Evolutionary conservation across 2,329 filamentous ascomycete species (phyloP).

Genomic region (Aspergillus ustus): DNA sequence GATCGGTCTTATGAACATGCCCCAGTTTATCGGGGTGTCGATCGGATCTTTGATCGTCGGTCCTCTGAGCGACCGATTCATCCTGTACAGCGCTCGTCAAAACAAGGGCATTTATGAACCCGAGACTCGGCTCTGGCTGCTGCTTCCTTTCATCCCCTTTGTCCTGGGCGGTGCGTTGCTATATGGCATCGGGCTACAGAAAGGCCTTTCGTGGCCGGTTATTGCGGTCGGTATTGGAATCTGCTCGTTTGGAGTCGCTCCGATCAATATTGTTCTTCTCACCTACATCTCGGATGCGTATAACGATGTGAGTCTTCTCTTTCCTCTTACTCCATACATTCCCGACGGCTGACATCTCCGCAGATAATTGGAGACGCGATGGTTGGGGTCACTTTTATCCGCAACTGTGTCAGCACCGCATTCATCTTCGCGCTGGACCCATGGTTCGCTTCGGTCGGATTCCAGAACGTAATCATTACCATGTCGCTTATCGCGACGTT

Average conservation of each 20-base stretch:
- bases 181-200: background rate
- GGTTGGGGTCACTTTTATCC: conserved; percentile 51
- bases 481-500: conserved; percentile 22
- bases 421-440: conserved; percentile 51
- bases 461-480: background rate
- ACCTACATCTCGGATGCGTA: conserved; percentile 6
- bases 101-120: conserved; percentile 51
- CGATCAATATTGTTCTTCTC: conserved; percentile 29
- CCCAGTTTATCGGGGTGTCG: conserved; percentile 46
- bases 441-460: background rate
- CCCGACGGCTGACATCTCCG: background rate
- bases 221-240: too few species aligned
- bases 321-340: background rate
- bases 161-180: background rate
- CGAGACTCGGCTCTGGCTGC: conserved; percentile 49
- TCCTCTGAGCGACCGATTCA: conserved; percentile 42
- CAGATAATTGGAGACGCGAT: conserved; percentile 55
- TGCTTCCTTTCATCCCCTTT: conserved; percentile 7
- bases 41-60: conserved; percentile 41
- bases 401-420: conserved; percentile 50
- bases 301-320: background rate
- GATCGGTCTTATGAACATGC: conserved; percentile 47
- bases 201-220: too few species aligned
- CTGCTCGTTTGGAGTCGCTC: background rate
- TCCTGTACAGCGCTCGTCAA: conserved; percentile 40